Conservation (phyloP, 2,329 filamentous ascomycete species). For the Bisporella sp. region DNA sequence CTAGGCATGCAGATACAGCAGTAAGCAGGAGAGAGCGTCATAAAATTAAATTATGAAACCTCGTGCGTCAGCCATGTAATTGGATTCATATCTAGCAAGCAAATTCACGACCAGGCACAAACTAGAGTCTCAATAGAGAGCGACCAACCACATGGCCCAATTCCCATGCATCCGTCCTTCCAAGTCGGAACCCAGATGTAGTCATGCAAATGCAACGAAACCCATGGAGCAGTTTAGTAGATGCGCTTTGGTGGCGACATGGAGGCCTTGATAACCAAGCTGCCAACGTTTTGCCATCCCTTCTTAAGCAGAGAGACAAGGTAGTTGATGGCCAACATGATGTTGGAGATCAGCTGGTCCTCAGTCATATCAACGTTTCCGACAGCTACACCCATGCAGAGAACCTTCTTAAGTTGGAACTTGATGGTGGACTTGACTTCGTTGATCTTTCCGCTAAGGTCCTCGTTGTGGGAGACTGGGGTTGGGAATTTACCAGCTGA, state of each 20-base stretch:
- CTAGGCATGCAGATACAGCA: no score
- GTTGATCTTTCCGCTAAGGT: conserved; percentile 90
- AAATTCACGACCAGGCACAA: no score
- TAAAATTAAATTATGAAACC: no score
- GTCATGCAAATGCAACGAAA: no score
- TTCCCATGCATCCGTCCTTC: no score
- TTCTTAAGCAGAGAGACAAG: conserved; percentile 99
- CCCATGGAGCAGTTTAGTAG: conserved; percentile 56
- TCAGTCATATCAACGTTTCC: conserved; percentile 96
- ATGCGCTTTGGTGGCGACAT: conserved; percentile 98
- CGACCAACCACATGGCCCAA: conserved; percentile 13
- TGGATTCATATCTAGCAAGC: no score
- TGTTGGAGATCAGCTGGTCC: conserved; percentile 95
- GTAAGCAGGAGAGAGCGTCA: no score
- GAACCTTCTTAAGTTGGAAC: conserved; percentile 99
- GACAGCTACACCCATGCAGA: conserved; percentile 99
- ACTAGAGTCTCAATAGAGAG: conserved; percentile 24
- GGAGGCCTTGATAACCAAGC: conserved; percentile 99
- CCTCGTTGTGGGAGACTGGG: conserved; percentile 93
- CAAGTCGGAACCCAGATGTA: no score
- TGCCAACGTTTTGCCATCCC: conserved; percentile 99
- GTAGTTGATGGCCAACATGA: conserved; percentile 99
- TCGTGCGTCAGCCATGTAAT: no score
- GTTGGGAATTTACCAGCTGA: conserved; percentile 99
- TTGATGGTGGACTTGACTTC: conserved; percentile 99